A percentile compares a stretch with the other conserved stretches of the same genome.
phyloP scores from a whole-genome alignment of 257 asterid species.

The Parsonsia alboflavescens region DNA sequence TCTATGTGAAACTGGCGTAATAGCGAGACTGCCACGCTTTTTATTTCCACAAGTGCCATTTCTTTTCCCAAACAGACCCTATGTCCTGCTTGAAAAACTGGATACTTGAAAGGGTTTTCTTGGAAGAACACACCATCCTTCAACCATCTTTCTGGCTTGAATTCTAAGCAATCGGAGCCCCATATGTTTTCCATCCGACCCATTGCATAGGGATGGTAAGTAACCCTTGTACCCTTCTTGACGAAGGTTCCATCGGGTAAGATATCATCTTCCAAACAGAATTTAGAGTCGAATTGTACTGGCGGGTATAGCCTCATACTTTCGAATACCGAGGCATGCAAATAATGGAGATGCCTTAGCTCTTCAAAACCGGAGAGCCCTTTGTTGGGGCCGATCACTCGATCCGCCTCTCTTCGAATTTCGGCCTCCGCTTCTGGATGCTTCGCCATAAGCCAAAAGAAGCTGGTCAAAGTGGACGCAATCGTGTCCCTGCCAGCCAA shows the following conservation, averaged over 20 bases:
- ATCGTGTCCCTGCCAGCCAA: constrained; percentile 42
- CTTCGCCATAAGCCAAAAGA: constrained; percentile 32
- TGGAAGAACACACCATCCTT: constrained; percentile 32
- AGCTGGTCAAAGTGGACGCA: constrained; percentile 37
- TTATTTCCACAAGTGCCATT: constrained; percentile 45
- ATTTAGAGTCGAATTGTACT: constrained; percentile 42
- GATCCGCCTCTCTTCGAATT: constrained; percentile 30
- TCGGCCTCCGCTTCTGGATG: constrained; percentile 25
- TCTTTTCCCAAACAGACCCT: constrained; percentile 48
- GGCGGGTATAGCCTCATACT: constrained; percentile 44
- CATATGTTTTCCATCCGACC: constrained; percentile 42
- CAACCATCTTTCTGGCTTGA: constrained; percentile 44
- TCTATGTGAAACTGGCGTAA: constrained; percentile 42
- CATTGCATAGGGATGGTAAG: constrained; percentile 49
- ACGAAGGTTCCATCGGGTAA: constrained; percentile 35
- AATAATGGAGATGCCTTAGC: constrained; percentile 26
- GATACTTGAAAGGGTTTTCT: constrained; percentile 42
- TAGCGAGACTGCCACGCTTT: constrained; percentile 48
- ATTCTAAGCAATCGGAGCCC: constrained; percentile 38
- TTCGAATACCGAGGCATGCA: constrained; percentile 35
- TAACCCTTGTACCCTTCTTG: constrained; percentile 36
- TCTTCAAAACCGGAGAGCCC: constrained; percentile 17
- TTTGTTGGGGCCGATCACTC: constrained; percentile 17
- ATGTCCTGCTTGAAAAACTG: constrained; percentile 44
- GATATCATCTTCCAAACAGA: constrained; percentile 28